phyloP scores from a whole-genome alignment of 1,284 basidiomycete genomes.

The Trametes pubescens region DNA sequence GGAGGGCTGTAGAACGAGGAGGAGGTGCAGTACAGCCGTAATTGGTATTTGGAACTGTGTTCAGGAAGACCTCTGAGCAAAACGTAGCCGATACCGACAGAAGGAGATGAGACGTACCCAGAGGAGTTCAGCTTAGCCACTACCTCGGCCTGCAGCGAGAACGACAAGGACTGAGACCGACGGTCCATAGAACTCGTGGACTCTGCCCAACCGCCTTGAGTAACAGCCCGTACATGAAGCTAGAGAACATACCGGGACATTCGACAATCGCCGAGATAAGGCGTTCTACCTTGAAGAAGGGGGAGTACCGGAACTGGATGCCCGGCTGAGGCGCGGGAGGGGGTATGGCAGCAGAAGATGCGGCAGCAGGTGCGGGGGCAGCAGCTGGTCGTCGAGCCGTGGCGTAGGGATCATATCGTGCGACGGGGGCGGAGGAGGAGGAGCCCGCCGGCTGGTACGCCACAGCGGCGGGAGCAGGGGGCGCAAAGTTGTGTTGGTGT shows the following conservation, averaged over 20 bases:
- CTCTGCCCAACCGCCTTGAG: slow-evolving; percentile 55
- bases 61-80: not conserved
- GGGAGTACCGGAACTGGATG: slow-evolving; percentile 82
- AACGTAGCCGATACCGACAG: slow-evolving; percentile 49
- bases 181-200: slow-evolving; percentile 80
- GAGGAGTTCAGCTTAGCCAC: slow-evolving; percentile 63
- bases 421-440: slow-evolving; percentile 34
- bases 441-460: slow-evolving; percentile 22
- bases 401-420: slow-evolving; percentile 71
- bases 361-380: slow-evolving; percentile 27
- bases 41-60: slow-evolving; percentile 73
- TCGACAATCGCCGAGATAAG: slow-evolving; percentile 68
- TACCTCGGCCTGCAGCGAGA: slow-evolving; percentile 72
- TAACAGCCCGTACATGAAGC: slow-evolving; percentile 9
- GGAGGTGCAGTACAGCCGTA: slow-evolving; percentile 93
- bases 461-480: slow-evolving; percentile 24
- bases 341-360: slow-evolving; percentile 43
- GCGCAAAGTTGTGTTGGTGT: slow-evolving; percentile 22
- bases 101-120: slow-evolving; percentile 48
- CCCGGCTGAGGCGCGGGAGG: slow-evolving; percentile 23
- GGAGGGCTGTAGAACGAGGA: slow-evolving; percentile 77
- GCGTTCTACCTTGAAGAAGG: slow-evolving; percentile 78
- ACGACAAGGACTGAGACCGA: slow-evolving; percentile 65
- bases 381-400: slow-evolving; percentile 57
- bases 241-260: slow-evolving; percentile 68